Evolutionary conservation across 768 basidiomycete genomes (phyloP).

Genomic region (Lactarius pseudohatsudake): DNA sequence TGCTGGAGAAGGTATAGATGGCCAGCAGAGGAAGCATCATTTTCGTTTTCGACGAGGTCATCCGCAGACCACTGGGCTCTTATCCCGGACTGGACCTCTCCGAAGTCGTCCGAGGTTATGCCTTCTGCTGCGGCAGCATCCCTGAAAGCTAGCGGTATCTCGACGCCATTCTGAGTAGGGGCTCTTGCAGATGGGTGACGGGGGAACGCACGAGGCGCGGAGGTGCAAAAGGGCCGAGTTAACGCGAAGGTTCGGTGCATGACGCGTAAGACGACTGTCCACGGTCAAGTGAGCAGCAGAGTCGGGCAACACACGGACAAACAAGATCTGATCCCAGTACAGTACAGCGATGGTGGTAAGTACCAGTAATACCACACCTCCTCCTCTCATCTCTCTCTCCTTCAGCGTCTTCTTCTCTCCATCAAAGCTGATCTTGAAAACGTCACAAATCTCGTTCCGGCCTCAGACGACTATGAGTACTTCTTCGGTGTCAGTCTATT

Average conservation of each 20-base stretch:
- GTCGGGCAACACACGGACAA: slow-evolving; percentile 26
- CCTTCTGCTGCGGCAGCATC: slow-evolving; percentile 29
- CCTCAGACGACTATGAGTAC: slow-evolving; percentile 70
- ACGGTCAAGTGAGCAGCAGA: background rate
- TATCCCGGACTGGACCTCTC: slow-evolving; percentile 1
- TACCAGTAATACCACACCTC: background rate
- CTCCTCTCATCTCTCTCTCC: slow-evolving; percentile 22
- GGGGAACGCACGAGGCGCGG: slow-evolving; percentile 27
- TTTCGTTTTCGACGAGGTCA: slow-evolving; percentile 44
- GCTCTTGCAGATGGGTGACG: slow-evolving; percentile 15
- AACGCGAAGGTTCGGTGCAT: slow-evolving; percentile 10
- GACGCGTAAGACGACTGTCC: background rate
- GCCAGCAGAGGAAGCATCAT: slow-evolving; percentile 68
- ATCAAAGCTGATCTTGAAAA: slow-evolving; percentile 83
- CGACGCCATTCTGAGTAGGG: background rate
- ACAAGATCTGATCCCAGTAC: slow-evolving; percentile 9
- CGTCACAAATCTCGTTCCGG: slow-evolving; percentile 66
- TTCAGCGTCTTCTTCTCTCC: slow-evolving; percentile 58
- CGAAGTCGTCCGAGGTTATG: slow-evolving; percentile 25
- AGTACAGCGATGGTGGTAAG: slow-evolving; percentile 10
- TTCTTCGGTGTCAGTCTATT: slow-evolving; percentile 62
- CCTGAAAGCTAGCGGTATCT: slow-evolving; percentile 17
- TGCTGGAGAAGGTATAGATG: slow-evolving; percentile 76
- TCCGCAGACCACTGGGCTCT: slow-evolving; percentile 23
- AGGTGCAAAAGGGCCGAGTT: slow-evolving; percentile 33